Conservation (phyloP, 129 eudicot genomes). For the Pulicaria dysenterica region DNA sequence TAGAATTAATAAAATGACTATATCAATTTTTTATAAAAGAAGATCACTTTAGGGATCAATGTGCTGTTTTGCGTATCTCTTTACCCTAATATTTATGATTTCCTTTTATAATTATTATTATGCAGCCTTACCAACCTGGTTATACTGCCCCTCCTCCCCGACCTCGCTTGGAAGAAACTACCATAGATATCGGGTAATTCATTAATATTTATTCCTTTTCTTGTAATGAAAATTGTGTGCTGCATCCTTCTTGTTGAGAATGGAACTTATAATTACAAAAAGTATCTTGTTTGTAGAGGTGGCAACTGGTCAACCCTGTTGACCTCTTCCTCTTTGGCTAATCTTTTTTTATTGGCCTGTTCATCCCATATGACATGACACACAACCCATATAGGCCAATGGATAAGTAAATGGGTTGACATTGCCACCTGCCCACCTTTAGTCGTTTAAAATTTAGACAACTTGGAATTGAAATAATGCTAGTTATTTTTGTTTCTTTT, state of each 20-base stretch:
- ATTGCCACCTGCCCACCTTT: not conserved
- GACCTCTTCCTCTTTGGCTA: not conserved
- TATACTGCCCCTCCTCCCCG: slow-evolving; percentile 76
- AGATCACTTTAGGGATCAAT: not conserved
- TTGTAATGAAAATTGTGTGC: not conserved
- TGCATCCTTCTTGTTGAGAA: not conserved
- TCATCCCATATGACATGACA: not conserved
- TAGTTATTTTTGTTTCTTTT: not conserved
- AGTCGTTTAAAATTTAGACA: not conserved
- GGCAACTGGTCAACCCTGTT: not conserved
- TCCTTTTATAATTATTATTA: not conserved
- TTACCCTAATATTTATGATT: not conserved
- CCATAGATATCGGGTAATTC: slow-evolving; percentile 84
- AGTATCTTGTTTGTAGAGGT: slow-evolving; percentile 4
- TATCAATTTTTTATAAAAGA: not conserved
- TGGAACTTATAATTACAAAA: not conserved
- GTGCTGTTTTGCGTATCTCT: not conserved
- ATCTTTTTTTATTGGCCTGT: not conserved
- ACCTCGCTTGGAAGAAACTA: slow-evolving; percentile 64
- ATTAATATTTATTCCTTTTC: not conserved
- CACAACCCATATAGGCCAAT: not conserved
- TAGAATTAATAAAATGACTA: not conserved
- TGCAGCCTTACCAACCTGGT: slow-evolving; percentile 86
- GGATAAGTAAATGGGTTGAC: not conserved
- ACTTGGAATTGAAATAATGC: not conserved